phyloP scores from a whole-genome alignment of 2,329 filamentous ascomycete genomes.

The Fusarium nodosum region DNA sequence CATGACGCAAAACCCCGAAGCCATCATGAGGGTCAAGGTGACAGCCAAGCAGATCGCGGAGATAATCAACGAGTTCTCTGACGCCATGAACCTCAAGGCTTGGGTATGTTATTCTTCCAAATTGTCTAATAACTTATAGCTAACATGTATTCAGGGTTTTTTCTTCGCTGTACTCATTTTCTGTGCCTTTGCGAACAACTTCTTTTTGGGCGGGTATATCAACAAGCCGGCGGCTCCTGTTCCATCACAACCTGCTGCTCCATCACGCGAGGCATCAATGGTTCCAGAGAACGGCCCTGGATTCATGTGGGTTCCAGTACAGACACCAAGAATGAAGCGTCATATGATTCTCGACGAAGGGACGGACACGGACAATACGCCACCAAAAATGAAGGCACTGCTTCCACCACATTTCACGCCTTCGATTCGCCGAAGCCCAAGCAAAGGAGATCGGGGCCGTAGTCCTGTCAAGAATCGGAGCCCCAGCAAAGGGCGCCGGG shows the following conservation, averaged over 20 bases:
- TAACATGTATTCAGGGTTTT: constrained; percentile 59
- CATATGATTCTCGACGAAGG: constrained; percentile 61
- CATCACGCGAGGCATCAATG: constrained; percentile 44
- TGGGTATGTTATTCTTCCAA: constrained; percentile 60
- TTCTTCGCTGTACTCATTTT: constrained; percentile 64
- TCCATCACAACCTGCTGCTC: constrained; percentile 44
- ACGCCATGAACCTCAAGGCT: constrained; percentile 87
- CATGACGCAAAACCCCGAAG: constrained; percentile 85
- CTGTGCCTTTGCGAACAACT: constrained; percentile 65
- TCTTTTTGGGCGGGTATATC: constrained; percentile 59
- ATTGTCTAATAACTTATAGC: constrained; percentile 1
- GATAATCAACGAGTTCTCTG: constrained; percentile 94
- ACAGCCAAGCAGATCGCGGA: constrained; percentile 90
- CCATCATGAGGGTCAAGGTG: constrained; percentile 82
- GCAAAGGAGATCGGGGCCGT: constrained; percentile 63
- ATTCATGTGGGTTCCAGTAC: constrained; percentile 65
- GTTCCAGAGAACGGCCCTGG: constrained; percentile 56
- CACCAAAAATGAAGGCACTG: constrained; percentile 58
- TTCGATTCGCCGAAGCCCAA: constrained; percentile 62
- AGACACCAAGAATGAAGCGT: constrained; percentile 62
- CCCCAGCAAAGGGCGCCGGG: constrained; percentile 53
- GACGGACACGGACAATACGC: constrained; percentile 67
- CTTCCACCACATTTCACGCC: constrained; percentile 63
- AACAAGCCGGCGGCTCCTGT: constrained; percentile 47
- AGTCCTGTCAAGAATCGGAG: constrained; percentile 64